Conservation (phyloP, 345 rosid genomes). For the Acer yangbiense region DNA sequence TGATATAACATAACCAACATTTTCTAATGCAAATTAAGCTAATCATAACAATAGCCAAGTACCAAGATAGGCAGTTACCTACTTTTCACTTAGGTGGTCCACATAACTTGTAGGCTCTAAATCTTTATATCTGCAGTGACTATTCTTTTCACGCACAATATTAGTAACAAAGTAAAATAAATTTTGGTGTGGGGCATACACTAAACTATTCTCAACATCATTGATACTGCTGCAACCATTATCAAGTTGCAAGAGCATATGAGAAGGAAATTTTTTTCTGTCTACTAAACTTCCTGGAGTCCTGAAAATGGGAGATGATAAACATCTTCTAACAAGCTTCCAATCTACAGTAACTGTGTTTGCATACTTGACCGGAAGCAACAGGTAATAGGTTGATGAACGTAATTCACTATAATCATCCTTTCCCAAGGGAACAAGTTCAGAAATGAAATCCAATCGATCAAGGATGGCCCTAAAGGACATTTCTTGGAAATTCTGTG, state of each 20-base stretch:
- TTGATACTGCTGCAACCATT: constrained; percentile 53
- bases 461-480: constrained; percentile 74
- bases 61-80: constrained; percentile 39
- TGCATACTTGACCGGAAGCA: constrained; percentile 66
- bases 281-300: constrained; percentile 36
- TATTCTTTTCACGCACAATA: constrained; percentile 49
- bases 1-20: constrained; percentile 8
- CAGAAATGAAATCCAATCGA: constrained; percentile 51
- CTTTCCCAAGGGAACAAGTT: constrained; percentile 58
- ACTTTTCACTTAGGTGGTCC: constrained; percentile 52
- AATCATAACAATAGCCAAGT: neutral
- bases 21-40: constrained; percentile 19
- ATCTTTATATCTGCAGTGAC: constrained; percentile 44
- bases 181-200: constrained; percentile 58
- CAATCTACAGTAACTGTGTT: constrained; percentile 55
- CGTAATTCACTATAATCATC: constrained; percentile 38
- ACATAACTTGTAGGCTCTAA: constrained; percentile 43
- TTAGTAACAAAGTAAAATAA: constrained; percentile 57
- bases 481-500: constrained; percentile 78
- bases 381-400: constrained; percentile 66
- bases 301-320: constrained; percentile 75
- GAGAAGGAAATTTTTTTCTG: constrained; percentile 32
- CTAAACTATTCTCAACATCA: constrained; percentile 77
- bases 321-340: constrained; percentile 62
- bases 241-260: constrained; percentile 49